phyloP scores from a whole-genome alignment of 1,284 basidiomycete genomes.

The Pholiota adiposa region DNA sequence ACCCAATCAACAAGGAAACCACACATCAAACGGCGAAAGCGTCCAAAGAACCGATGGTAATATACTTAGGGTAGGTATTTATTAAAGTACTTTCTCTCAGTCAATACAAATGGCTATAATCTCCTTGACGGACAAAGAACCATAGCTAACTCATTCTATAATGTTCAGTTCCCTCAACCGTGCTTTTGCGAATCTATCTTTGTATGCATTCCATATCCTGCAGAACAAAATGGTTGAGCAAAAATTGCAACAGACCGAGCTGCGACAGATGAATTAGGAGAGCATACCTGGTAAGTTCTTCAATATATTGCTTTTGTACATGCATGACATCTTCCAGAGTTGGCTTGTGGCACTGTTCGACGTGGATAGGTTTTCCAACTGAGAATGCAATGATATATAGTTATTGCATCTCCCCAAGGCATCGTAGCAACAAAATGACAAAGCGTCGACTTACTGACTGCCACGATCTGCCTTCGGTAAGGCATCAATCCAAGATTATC shows the following conservation, averaged over 20 bases:
- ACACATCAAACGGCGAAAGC: neutral
- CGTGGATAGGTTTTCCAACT: slow-evolving; percentile 91
- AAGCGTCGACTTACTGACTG: slow-evolving; percentile 76
- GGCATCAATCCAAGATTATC: slow-evolving; percentile 93
- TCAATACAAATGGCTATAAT: neutral
- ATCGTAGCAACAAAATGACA: neutral
- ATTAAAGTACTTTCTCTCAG: slow-evolving; percentile 7
- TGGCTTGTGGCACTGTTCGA: slow-evolving; percentile 80
- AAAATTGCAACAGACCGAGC: no score
- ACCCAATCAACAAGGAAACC: no score
- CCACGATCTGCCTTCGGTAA: slow-evolving; percentile 92
- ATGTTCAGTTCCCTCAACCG: slow-evolving; percentile 75
- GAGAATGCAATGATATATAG: neutral
- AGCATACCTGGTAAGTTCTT: slow-evolving; percentile 84
- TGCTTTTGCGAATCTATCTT: slow-evolving; percentile 82
- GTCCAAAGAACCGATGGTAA: neutral
- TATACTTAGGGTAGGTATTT: neutral
- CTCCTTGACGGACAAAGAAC: neutral
- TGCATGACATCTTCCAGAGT: slow-evolving; percentile 80
- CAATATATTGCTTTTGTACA: slow-evolving; percentile 88
- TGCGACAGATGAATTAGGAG: neutral
- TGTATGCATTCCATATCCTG: slow-evolving; percentile 96
- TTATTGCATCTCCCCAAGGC: neutral
- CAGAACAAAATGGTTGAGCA: neutral
- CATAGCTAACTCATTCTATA: slow-evolving; percentile 53